Evolutionary conservation across 2,329 filamentous ascomycete genomes (phyloP).

Genomic region (Penicillium sp.): DNA sequence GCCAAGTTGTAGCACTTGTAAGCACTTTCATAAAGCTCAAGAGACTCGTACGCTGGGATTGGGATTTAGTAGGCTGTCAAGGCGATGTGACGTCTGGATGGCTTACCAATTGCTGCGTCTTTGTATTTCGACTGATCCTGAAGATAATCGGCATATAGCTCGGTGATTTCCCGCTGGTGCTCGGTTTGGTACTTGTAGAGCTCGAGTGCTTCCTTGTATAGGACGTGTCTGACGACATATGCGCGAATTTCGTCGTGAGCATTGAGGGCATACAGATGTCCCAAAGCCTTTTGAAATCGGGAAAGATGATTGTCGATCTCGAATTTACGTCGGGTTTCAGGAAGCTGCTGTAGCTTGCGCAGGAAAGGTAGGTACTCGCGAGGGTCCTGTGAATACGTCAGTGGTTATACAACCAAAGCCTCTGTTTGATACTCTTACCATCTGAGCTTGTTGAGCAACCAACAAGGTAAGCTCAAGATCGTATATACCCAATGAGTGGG

Average conservation of each 20-base stretch:
- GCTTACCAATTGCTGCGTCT: constrained; percentile 69
- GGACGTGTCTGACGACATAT: constrained; percentile 73
- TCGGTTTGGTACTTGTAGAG: constrained; percentile 77
- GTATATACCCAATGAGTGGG: constrained; percentile 85
- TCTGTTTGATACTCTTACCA: constrained; percentile 42
- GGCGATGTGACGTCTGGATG: background rate
- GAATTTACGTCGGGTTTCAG: constrained; percentile 68
- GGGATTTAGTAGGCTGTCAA: constrained; percentile 6
- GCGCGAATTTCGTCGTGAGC: constrained; percentile 71
- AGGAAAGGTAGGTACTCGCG: constrained; percentile 94
- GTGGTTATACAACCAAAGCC: background rate
- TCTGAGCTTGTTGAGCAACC: constrained; percentile 92
- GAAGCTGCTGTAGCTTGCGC: constrained; percentile 74
- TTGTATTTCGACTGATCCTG: constrained; percentile 70
- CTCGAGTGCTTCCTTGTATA: constrained; percentile 73
- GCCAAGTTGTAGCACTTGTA: constrained; percentile 79
- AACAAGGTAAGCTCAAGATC: constrained; percentile 84
- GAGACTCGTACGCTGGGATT: constrained; percentile 70
- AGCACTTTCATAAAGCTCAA: constrained; percentile 68
- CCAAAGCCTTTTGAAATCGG: constrained; percentile 71
- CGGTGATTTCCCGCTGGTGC: constrained; percentile 65
- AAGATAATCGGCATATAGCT: constrained; percentile 75
- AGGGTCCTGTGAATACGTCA: constrained; percentile 60
- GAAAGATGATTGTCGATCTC: constrained; percentile 85
- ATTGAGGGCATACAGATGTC: constrained; percentile 68